Percentiles rank a stretch among this genome's conserved stretches.
These are phyloP conservation scores for Austroboletus novae-zelandiae DNA, from an alignment of 1,284 basidiomycete species.

Conservation along the genomic window DNA sequence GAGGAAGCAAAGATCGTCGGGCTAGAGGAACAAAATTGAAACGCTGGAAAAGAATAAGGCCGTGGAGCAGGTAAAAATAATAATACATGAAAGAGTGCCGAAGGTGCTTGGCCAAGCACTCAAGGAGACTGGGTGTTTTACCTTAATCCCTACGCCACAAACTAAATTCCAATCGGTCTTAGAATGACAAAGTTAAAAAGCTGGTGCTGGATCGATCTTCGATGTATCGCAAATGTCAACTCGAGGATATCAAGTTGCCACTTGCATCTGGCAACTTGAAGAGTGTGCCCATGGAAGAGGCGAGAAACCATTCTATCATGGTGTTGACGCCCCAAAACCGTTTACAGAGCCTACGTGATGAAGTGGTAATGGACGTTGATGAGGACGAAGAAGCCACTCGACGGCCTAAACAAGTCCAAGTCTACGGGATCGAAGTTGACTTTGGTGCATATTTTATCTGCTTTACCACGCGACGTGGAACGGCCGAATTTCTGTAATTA, in stretches of 20 bases:
- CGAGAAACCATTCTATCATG: constrained; percentile 29
- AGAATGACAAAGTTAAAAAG: constrained; percentile 96
- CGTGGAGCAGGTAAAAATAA: constrained; percentile 79
- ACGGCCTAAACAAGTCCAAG: constrained; percentile 65
- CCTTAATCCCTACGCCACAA: background rate
- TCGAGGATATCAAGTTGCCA: constrained; percentile 91
- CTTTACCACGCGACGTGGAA: constrained; percentile 77
- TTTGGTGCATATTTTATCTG: constrained; percentile 81
- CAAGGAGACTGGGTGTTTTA: constrained; percentile 71
- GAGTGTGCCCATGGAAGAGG: constrained; percentile 94
- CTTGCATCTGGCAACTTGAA: constrained; percentile 74
- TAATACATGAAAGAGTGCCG: constrained; percentile 58
- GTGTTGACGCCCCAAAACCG: constrained; percentile 1
- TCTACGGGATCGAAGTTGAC: constrained; percentile 91
- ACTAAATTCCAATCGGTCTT: background rate
- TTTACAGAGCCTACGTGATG: constrained; percentile 71
- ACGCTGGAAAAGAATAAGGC: constrained; percentile 65
- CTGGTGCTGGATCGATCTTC: constrained; percentile 82
- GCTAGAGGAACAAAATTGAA: constrained; percentile 63
- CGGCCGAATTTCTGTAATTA: constrained; percentile 82
- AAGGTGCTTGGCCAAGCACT: constrained; percentile 81
- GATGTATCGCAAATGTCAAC: constrained; percentile 87
- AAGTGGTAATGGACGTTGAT: constrained; percentile 88
- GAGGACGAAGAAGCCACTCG: constrained; percentile 80
- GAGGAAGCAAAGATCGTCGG: constrained; percentile 59